Conservation (phyloP, 2,329 filamentous ascomycete genomes). For the Dactylonectria estremocensis region DNA sequence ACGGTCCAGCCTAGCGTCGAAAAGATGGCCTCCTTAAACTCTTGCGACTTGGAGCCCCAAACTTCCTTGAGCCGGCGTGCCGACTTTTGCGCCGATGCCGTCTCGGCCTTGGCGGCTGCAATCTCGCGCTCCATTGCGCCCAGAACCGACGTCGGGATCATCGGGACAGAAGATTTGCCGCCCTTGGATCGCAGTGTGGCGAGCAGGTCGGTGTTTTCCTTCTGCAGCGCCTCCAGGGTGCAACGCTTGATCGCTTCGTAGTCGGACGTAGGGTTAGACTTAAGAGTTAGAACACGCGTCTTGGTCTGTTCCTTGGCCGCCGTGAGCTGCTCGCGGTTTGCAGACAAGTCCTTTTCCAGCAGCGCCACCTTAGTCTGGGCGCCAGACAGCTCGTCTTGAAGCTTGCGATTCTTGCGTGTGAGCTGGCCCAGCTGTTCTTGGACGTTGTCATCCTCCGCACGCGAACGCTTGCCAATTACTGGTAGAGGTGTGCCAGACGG, state of each 20-base stretch:
- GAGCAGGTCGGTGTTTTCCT: slow-evolving; percentile 88
- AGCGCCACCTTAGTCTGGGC: slow-evolving; percentile 80
- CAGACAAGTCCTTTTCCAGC: slow-evolving; percentile 82
- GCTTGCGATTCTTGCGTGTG: slow-evolving; percentile 86
- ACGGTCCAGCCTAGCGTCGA: slow-evolving; percentile 94
- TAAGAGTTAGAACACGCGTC: slow-evolving; percentile 87
- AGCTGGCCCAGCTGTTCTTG: slow-evolving; percentile 86
- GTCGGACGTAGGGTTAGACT: slow-evolving; percentile 92
- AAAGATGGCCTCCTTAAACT: slow-evolving; percentile 96
- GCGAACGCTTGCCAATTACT: slow-evolving; percentile 74
- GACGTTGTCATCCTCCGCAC: slow-evolving; percentile 72
- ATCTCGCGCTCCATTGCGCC: slow-evolving; percentile 83
- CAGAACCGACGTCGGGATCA: slow-evolving; percentile 84
- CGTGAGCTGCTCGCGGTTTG: slow-evolving; percentile 80
- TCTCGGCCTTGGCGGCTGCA: slow-evolving; percentile 77
- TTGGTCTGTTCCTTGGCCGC: slow-evolving; percentile 76
- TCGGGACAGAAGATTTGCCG: slow-evolving; percentile 63
- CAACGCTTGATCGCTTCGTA: slow-evolving; percentile 87
- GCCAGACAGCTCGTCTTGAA: slow-evolving; percentile 83
- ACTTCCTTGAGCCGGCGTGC: slow-evolving; percentile 91
- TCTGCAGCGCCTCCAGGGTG: slow-evolving; percentile 82
- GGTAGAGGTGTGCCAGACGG: slow-evolving; percentile 57
- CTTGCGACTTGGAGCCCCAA: slow-evolving; percentile 89
- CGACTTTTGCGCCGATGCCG: slow-evolving; percentile 84
- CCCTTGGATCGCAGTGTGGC: slow-evolving; percentile 73